These are phyloP conservation scores for Penicillium riverlandense DNA, from an alignment of 495 filamentous ascomycete genomes.

Conservation along the genomic window DNA sequence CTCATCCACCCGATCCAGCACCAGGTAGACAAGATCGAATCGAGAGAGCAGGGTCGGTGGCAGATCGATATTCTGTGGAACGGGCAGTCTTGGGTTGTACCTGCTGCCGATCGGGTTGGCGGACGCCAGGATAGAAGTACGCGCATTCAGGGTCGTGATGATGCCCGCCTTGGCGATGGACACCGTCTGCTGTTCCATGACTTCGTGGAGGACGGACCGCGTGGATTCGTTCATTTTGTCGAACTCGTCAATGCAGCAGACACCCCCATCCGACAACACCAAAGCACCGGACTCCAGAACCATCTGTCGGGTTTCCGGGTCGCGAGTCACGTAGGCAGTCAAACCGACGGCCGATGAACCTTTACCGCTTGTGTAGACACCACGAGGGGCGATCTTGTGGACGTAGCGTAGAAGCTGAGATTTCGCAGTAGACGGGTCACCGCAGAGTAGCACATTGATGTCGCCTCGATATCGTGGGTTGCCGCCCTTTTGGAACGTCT, in stretches of 20 bases:
- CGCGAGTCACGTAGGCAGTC: slow-evolving; percentile 95
- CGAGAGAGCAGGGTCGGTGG: slow-evolving; percentile 90
- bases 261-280: slow-evolving; percentile 90
- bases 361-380: slow-evolving; percentile 96
- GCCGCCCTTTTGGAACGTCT: slow-evolving; percentile 92
- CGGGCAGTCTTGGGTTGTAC: slow-evolving; percentile 91
- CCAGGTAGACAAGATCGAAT: slow-evolving; percentile 95
- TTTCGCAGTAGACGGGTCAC: slow-evolving; percentile 93
- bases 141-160: slow-evolving; percentile 94
- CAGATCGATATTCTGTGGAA: slow-evolving; percentile 96
- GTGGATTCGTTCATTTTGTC: slow-evolving; percentile 99
- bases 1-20: slow-evolving; percentile 90
- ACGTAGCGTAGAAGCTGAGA: slow-evolving; percentile 92
- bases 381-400: slow-evolving; percentile 93
- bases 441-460: slow-evolving; percentile 93
- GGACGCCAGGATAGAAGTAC: slow-evolving; percentile 89
- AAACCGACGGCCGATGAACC: slow-evolving; percentile 96
- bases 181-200: slow-evolving; percentile 99
- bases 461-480: slow-evolving; percentile 93
- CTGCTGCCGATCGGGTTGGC: slow-evolving; percentile 97
- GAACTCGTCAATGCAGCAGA: slow-evolving; percentile 99
- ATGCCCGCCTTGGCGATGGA: slow-evolving; percentile 98
- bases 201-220: slow-evolving; percentile 93
- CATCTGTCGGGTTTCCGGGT: slow-evolving; percentile 88
- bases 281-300: slow-evolving; percentile 95